These are phyloP conservation scores for Globisporangium radiosum DNA, from an alignment of 352 stramenopile species.

Conservation along the genomic window DNA sequence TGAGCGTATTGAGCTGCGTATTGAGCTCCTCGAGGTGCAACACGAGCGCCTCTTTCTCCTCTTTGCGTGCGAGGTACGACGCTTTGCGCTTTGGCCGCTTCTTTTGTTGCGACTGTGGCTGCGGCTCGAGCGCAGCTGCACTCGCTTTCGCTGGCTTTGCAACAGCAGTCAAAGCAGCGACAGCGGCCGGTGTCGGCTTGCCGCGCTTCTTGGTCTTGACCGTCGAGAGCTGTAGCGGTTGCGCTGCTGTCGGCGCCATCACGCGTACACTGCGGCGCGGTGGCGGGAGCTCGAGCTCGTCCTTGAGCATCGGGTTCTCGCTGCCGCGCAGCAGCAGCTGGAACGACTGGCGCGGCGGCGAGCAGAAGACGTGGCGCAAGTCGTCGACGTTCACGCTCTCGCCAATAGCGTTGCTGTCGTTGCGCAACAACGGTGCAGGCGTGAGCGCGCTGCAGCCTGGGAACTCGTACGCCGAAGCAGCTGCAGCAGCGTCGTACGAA, in stretches of 20 bases:
- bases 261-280: not conserved
- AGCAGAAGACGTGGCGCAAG: conserved; percentile 5
- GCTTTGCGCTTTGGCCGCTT: conserved; percentile 9
- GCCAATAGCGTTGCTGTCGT: not conserved
- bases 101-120: conserved; percentile 3
- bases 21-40: conserved; percentile 23
- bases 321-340: conserved; percentile 7
- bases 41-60: conserved; percentile 28
- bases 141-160: not conserved
- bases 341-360: conserved; percentile 8
- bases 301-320: conserved; percentile 7
- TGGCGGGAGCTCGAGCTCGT: conserved; percentile 2
- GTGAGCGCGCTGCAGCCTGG: not conserved
- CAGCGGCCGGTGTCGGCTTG: not conserved
- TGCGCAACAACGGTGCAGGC: not conserved
- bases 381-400: not conserved
- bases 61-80: conserved; percentile 13
- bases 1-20: conserved; percentile 21
- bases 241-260: not conserved
- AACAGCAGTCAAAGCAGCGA: too few species aligned
- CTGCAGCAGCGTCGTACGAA: not conserved
- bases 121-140: not conserved
- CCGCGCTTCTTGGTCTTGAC: not conserved
- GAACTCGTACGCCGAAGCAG: not conserved
- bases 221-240: not conserved